A percentile compares a stretch with the other conserved stretches of the same genome.
Conservation (phyloP, 805 yeast species). For the Yarrowia sp. region DNA sequence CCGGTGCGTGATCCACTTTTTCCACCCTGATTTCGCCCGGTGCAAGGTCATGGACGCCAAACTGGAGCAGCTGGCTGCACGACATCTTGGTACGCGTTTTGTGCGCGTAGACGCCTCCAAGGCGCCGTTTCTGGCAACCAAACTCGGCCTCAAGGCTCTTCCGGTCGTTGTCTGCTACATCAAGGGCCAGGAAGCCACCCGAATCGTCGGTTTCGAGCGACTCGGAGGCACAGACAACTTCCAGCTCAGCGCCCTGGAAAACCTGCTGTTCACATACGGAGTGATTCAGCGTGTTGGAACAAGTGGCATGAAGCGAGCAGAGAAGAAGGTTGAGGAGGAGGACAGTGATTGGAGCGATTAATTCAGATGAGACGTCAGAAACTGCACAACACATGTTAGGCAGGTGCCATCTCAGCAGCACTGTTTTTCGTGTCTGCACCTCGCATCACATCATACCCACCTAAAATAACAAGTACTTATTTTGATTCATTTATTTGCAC, state of each 20-base stretch:
- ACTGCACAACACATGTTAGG: too few species aligned
- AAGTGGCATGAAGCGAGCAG: neutral
- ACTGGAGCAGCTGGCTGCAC: slow-evolving; percentile 48
- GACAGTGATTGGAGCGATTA: slow-evolving; percentile 14
- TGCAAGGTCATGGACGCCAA: slow-evolving; percentile 59
- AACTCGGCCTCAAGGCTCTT: slow-evolving; percentile 60
- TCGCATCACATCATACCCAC: too few species aligned
- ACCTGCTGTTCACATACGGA: slow-evolving; percentile 19
- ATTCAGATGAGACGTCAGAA: too few species aligned
- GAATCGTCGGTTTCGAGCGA: slow-evolving; percentile 69
- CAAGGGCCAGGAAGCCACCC: slow-evolving; percentile 55
- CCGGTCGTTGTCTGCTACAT: slow-evolving; percentile 68
- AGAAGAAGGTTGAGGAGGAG: slow-evolving; percentile 1
- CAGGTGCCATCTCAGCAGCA: too few species aligned
- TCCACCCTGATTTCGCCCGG: slow-evolving; percentile 56
- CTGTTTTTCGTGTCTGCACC: too few species aligned
- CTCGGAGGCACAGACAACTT: slow-evolving; percentile 51
- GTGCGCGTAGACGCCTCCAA: slow-evolving; percentile 54
- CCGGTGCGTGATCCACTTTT: slow-evolving; percentile 58
- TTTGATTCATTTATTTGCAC: neutral
- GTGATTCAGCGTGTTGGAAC: neutral
- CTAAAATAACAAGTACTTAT: neutral
- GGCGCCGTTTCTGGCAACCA: slow-evolving; percentile 70
- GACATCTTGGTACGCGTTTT: slow-evolving; percentile 52
- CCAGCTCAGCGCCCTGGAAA: slow-evolving; percentile 50